Conservation (phyloP, 2,329 filamentous ascomycete species). For the Arthrobotrys megalospora region DNA sequence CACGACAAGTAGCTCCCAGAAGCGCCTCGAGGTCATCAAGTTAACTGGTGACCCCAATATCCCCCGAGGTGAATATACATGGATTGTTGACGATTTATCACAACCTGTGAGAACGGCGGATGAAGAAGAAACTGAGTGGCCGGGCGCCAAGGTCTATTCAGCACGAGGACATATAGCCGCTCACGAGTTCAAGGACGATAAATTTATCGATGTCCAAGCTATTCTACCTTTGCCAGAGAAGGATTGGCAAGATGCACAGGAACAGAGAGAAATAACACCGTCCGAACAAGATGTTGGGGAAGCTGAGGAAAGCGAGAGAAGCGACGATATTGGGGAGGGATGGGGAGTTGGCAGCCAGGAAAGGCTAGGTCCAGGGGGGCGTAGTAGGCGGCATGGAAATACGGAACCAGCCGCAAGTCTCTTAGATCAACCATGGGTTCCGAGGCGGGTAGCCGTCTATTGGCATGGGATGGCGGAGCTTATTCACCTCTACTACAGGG, state of each 20-base stretch:
- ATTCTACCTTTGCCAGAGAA: conserved; percentile 44
- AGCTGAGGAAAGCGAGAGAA: conserved; percentile 9
- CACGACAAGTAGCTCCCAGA: conserved; percentile 71
- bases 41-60: conserved; percentile 93
- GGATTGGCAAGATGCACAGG: conserved; percentile 37
- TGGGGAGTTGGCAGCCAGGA: conserved; percentile 45
- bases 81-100: conserved; percentile 81
- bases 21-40: conserved; percentile 84
- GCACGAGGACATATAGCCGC: conserved; percentile 34
- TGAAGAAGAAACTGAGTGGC: conserved; percentile 54
- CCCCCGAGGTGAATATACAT: conserved; percentile 86
- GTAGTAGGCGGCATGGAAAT: background rate
- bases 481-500: conserved; percentile 37
- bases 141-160: conserved; percentile 45
- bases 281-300: background rate
- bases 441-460: conserved; percentile 40
- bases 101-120: conserved; percentile 32
- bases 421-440: conserved; percentile 44
- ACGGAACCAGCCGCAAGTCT: conserved; percentile 15
- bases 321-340: conserved; percentile 30
- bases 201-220: conserved; percentile 33
- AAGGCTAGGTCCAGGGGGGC: conserved; percentile 9
- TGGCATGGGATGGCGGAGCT: conserved; percentile 11
- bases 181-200: conserved; percentile 33
- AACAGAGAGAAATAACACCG: background rate